A percentile compares a stretch with the other conserved stretches of the same genome.
These are phyloP conservation scores for Trichoderma asperelloides DNA, from an alignment of 495 filamentous ascomycete genomes.

Conservation along the genomic window DNA sequence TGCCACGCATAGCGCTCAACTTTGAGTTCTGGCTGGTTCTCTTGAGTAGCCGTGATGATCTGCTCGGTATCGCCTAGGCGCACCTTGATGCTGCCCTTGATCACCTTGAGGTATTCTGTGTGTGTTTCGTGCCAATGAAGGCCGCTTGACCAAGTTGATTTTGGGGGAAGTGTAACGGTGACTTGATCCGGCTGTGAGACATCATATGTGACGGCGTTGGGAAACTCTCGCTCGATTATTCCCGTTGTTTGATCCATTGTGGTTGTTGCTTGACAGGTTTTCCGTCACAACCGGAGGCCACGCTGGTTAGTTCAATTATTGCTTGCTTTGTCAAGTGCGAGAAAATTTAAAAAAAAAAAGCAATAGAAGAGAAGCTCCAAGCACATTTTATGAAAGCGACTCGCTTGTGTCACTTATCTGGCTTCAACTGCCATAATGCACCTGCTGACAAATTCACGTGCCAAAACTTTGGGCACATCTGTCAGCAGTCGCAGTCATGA, in stretches of 20 bases:
- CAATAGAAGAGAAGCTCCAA: neutral
- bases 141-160: constrained; percentile 25
- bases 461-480: neutral
- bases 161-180: constrained; percentile 21
- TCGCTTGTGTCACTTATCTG: neutral
- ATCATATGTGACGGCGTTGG: constrained; percentile 25
- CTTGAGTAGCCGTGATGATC: constrained; percentile 8
- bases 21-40: constrained; percentile 8
- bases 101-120: constrained; percentile 26
- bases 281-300: neutral
- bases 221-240: constrained; percentile 4
- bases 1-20: constrained; percentile 19
- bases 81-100: constrained; percentile 19
- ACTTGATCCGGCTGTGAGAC: constrained; percentile 17
- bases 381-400: neutral
- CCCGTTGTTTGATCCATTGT: neutral
- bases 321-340: neutral
- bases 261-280: neutral
- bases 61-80: constrained; percentile 10
- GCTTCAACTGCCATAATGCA: neutral
- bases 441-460: neutral
- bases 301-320: neutral
- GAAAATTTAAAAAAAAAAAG: neutral
- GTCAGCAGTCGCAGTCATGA: constrained; percentile 1
- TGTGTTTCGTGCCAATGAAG: constrained; percentile 27